A percentile compares a stretch with the other conserved stretches of the same genome.
Conservation (phyloP, 148 eudicot species). For the Bassia scoparia region DNA sequence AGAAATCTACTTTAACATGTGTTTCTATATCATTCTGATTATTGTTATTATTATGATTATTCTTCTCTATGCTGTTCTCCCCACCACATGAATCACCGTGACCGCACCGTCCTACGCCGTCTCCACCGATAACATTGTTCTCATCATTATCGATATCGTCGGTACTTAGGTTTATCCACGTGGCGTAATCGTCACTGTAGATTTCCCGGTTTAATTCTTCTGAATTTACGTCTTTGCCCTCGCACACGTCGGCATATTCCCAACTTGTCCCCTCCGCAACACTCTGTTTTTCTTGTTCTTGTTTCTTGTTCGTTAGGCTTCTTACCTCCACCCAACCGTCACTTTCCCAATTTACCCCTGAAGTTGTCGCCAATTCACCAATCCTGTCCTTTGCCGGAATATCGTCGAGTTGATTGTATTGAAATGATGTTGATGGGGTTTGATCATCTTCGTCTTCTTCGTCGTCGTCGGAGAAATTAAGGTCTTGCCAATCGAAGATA, state of each 20-base stretch:
- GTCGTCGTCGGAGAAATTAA: slow-evolving; percentile 33
- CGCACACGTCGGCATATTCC: slow-evolving; percentile 22
- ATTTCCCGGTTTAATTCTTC: slow-evolving; percentile 1
- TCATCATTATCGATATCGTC: slow-evolving; percentile 3
- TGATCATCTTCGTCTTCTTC: slow-evolving; percentile 33
- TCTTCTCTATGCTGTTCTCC: neutral
- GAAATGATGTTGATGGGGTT: neutral
- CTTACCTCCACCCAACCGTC: slow-evolving; percentile 71
- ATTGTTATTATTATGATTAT: neutral
- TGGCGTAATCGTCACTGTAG: neutral
- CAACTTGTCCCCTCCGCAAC: slow-evolving; percentile 7
- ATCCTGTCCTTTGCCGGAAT: slow-evolving; percentile 32
- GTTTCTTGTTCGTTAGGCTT: neutral
- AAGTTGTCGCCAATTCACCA: slow-evolving; percentile 32
- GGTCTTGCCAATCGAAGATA: slow-evolving; percentile 47
- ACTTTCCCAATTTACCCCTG: slow-evolving; percentile 63
- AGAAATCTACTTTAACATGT: neutral
- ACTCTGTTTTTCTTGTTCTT: neutral
- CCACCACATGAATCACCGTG: slow-evolving; percentile 7
- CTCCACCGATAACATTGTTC: slow-evolving; percentile 10
- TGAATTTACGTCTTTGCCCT: slow-evolving; percentile 9
- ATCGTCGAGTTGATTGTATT: neutral
- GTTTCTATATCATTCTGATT: neutral
- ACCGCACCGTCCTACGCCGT: slow-evolving; percentile 20
- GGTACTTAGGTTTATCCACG: slow-evolving; percentile 3